Base-by-base conservation (phyloP, 2,329 filamentous ascomycete genomes). In the Eurotiales sp. region DNA sequence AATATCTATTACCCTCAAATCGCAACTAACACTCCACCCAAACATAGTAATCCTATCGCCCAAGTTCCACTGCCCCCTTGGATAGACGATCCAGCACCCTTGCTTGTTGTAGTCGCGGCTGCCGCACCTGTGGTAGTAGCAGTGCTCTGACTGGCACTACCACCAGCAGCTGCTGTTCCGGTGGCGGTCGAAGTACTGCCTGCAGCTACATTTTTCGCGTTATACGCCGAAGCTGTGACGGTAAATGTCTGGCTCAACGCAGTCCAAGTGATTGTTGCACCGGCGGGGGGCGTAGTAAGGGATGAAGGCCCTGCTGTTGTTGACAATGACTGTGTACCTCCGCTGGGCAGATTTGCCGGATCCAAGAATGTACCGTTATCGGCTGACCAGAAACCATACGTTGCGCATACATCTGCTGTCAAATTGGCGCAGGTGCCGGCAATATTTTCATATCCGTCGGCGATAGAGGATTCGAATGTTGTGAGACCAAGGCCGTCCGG, bases 191-290 rank as follows among this genome's bases (percentile, higher is more conserved):
- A 5, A 21, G 29, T 43, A 10, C 21, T 29, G n/a, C 46, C 37
- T 0, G 46, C 25, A 22, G 19, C 30, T 22, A 61, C 60, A 40
- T 56, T 56, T 47, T 58, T 58, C 2, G 19, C n/a, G 42, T 62
- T 56, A 46, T 58, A 59, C 46, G 60, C 56, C 22, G 61, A 66
- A 39, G 69, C 70, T 0, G 66, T 66, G 40, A 72, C 68, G 1
- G 67, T 70, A 46, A 65, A 72, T 6, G 64, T 60, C 39, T 47
- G 56, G 36, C 51, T 66, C 50, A 44, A 50, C 60, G 70, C 65
- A 0, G 64, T 66, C 59, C 69, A 72, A 6, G 61, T 62, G 27
- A 72, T 62, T 0, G 69, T 63, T 0, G 60, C 61, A 12, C 69
- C 68, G 17, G 61, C 65, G 1, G 68, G 66, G 1, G 69, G 68